Evolutionary conservation across 352 stramenopile species (phyloP), one percentile per base, ranked within the genome.

Genomic region (Globisporangium cederbergense): DNA sequence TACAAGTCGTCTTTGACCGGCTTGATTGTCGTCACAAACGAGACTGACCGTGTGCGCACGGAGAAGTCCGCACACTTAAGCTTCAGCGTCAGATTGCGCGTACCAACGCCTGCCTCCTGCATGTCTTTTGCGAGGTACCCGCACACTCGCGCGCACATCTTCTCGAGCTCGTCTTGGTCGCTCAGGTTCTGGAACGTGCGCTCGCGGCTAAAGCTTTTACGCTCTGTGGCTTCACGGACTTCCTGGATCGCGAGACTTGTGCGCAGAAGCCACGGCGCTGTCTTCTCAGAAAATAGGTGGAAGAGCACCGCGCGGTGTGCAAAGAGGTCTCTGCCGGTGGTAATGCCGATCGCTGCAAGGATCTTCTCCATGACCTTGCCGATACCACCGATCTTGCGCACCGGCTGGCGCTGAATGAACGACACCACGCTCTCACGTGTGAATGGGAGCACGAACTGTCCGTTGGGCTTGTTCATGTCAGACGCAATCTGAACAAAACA

Each of bases 401-500:
- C 87, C 1, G 90, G 75, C 43, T 98, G 62, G 6, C 78, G 73
- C 38, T 84, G 71, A n/a, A 98, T 67, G 68, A 99, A 99, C n/a
- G 70, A 59, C 16, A 97, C 59, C 4, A 98, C 79, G 43, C 66
- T 40, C 4, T 88, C 62, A 20, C 89, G 79, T 22, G 82, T 83
- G 57, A 93, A 87, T 9, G 81, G 84, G 36, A 99, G 74, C 30
- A 97, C 73, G 64, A 87, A 94, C 70, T 99, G 97, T 4, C 97
- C 96, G 62, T 99, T 97, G 10, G 97, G 97, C 66, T 99, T 99
- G 77, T 99, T 98, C 34, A 91, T 77, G 68, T 99, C 96, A 28
- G 90, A 97, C 45, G 90, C 97, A 67, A 98, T 97, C 81, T 55
- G 13, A 22, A 22, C 11, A 38, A 49, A 20, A 10, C 22, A 11